A percentile compares a stretch with the other conserved stretches of the same genome.
These are phyloP conservation scores for Kalmusia sp. DNA, from an alignment of 2,329 filamentous ascomycete genomes.

Conservation along the genomic window DNA sequence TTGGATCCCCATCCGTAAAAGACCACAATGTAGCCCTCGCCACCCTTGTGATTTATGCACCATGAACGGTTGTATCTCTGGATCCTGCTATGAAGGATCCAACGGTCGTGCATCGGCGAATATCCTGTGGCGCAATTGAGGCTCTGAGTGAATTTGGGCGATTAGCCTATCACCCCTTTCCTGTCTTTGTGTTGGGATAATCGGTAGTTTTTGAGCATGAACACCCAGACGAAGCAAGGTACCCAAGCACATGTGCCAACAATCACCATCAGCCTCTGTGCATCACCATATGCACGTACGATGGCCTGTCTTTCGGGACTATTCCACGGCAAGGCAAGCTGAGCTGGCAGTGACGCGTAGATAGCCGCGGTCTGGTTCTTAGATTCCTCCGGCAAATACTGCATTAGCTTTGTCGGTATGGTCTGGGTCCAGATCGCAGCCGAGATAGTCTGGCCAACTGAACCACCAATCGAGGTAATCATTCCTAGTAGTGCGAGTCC, in stretches of 20 bases:
- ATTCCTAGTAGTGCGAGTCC: too few relatives aligned
- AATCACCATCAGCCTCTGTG: constrained; percentile 40
- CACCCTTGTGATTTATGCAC: not conserved
- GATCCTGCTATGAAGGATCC: not conserved
- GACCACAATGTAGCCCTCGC: not conserved
- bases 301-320: constrained; percentile 52
- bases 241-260: constrained; percentile 35
- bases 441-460: too few relatives aligned
- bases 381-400: too few relatives aligned
- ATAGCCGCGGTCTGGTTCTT: not conserved
- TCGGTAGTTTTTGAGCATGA: constrained; percentile 27
- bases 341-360: constrained; percentile 55
- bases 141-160: not conserved
- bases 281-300: constrained; percentile 37
- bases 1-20: too few relatives aligned
- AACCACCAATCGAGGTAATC: too few relatives aligned
- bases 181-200: constrained; percentile 16
- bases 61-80: too few relatives aligned
- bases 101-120: not conserved
- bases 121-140: not conserved
- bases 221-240: constrained; percentile 27
- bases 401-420: too few relatives aligned
- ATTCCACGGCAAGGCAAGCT: constrained; percentile 60
- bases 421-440: too few relatives aligned
- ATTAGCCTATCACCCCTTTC: constrained; percentile 13